These are phyloP conservation scores for Cadophora malorum DNA, from an alignment of 2,329 filamentous ascomycete species.

Conservation along the genomic window DNA sequence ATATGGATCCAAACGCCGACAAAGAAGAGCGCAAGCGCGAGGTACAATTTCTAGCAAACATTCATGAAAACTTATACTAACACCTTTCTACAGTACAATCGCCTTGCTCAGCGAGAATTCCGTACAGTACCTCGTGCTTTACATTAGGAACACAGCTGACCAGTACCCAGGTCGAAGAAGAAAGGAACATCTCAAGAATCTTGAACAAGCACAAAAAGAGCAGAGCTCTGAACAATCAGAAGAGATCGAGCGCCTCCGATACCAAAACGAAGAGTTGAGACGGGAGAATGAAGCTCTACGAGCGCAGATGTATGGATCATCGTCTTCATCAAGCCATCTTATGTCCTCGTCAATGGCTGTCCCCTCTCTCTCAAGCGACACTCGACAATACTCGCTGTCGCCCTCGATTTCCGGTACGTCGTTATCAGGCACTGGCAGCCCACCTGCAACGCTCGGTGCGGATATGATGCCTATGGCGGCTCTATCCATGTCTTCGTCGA, in stretches of 20 bases:
- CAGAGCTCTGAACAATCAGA: slow-evolving; percentile 49
- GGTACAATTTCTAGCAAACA: slow-evolving; percentile 33
- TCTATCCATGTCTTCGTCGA: slow-evolving; percentile 44
- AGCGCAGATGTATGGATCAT: slow-evolving; percentile 46
- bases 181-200: slow-evolving; percentile 52
- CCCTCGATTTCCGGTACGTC: slow-evolving; percentile 45
- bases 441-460: slow-evolving; percentile 40
- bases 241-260: slow-evolving; percentile 50
- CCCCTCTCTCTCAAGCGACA: slow-evolving; percentile 35
- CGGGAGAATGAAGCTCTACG: slow-evolving; percentile 50
- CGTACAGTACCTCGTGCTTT: slow-evolving; percentile 44
- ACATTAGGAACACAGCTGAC: slow-evolving; percentile 28
- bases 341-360: slow-evolving; percentile 39
- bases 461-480: slow-evolving; percentile 45
- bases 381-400: slow-evolving; percentile 44
- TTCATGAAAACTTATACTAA: slow-evolving; percentile 17
- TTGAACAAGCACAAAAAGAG: slow-evolving; percentile 51
- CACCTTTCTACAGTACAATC: slow-evolving; percentile 45
- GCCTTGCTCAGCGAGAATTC: slow-evolving; percentile 53
- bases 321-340: slow-evolving; percentile 40
- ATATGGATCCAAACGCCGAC: slow-evolving; percentile 43
- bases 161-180: slow-evolving; percentile 48
- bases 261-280: slow-evolving; percentile 49
- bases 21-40: slow-evolving; percentile 48
- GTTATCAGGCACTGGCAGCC: slow-evolving; percentile 42